A percentile compares a stretch with the other conserved stretches of the same genome.
phyloP scores from a whole-genome alignment of 768 basidiomycete genomes.

The Roridomyces roridus region DNA sequence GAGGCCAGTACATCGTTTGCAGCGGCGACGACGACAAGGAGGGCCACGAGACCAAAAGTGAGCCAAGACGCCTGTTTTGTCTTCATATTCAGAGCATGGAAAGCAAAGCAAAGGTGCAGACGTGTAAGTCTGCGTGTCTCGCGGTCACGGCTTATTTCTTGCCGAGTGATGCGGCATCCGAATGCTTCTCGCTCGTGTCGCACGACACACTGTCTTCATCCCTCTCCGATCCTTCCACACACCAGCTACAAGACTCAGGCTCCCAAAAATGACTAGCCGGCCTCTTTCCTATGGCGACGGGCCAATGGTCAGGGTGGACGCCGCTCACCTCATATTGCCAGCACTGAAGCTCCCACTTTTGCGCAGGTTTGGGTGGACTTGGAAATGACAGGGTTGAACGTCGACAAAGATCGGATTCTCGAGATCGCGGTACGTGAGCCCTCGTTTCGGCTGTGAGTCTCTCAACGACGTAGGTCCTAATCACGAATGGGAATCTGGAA shows the following conservation, averaged over 20 bases:
- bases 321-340: too few relatives aligned
- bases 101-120: background rate
- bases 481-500: slow-evolving; percentile 86
- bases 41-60: slow-evolving; percentile 62
- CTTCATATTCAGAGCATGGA: background rate
- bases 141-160: background rate
- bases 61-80: slow-evolving; percentile 56
- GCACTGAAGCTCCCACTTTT: too few relatives aligned
- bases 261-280: slow-evolving; percentile 15
- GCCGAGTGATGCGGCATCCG: background rate
- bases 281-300: slow-evolving; percentile 58
- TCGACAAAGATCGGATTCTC: slow-evolving; percentile 69
- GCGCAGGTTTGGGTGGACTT: slow-evolving; percentile 92
- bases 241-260: background rate
- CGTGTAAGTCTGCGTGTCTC: background rate
- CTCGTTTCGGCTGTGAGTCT: background rate
- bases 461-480: slow-evolving; percentile 63
- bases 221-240: background rate
- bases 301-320: slow-evolving; percentile 84
- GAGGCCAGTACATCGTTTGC: slow-evolving; percentile 37
- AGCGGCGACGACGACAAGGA: slow-evolving; percentile 52
- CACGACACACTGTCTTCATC: background rate
- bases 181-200: slow-evolving; percentile 5
- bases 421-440: slow-evolving; percentile 83
- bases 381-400: slow-evolving; percentile 85